phyloP scores from a whole-genome alignment of 345 rosid genomes.

The Schrenkiella parvula region DNA sequence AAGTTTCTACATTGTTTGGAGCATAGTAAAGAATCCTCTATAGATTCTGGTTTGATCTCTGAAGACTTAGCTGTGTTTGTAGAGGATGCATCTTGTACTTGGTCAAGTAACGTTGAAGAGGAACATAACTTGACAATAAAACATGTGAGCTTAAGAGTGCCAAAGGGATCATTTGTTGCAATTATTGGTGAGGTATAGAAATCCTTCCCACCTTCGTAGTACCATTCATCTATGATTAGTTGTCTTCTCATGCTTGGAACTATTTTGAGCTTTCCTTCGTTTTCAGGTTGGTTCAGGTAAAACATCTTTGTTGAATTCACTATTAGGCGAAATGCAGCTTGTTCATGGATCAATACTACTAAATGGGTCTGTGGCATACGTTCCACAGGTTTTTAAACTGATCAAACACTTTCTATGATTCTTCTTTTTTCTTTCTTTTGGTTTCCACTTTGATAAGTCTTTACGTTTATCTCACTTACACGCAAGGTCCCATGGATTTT shows the following conservation, averaged over 20 bases:
- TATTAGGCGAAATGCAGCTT: constrained; percentile 66
- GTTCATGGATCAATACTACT: constrained; percentile 55
- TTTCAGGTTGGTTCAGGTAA: constrained; percentile 95
- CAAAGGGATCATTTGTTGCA: constrained; percentile 65
- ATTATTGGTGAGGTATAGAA: constrained; percentile 75
- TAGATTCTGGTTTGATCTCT: constrained; percentile 32
- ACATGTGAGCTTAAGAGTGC: constrained; percentile 51
- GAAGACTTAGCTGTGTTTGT: constrained; percentile 49
- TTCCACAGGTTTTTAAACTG: constrained; percentile 68
- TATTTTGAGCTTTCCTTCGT: constrained; percentile 4
- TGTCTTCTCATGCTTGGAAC: background rate
- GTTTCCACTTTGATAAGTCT: constrained; percentile 14
- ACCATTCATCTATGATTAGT: background rate
- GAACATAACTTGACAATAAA: constrained; percentile 49
- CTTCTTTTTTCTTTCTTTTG: background rate
- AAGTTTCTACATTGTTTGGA: constrained; percentile 70
- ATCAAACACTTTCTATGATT: constrained; percentile 2
- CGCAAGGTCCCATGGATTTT: constrained; percentile 86
- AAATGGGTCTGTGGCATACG: constrained; percentile 67
- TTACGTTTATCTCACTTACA: constrained; percentile 22
- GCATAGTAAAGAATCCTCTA: constrained; percentile 31
- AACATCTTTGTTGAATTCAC: constrained; percentile 74
- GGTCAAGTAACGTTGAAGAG: constrained; percentile 53
- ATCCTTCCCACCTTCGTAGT: background rate
- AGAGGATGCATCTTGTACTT: constrained; percentile 63